Evolutionary conservation across 2,329 filamentous ascomycete species (phyloP), one percentile per base, ranked within the genome.

Genomic region (Xylariaceae sp.): DNA sequence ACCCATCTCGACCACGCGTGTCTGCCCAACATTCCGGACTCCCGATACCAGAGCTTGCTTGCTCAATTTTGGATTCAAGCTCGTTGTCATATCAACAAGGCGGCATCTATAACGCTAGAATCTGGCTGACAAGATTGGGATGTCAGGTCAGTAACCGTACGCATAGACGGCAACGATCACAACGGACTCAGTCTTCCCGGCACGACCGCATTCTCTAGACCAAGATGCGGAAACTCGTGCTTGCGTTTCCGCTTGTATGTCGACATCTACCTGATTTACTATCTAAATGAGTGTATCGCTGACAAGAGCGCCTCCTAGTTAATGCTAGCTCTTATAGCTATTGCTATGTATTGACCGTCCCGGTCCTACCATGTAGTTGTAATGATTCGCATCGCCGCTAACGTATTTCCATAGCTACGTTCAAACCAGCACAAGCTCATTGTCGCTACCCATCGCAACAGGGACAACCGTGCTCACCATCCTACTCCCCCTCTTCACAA

Each of bases 401-500:
- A 64, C 47, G 53, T 6, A 8, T 11, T 15, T 11, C 15, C 35
- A 7, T 35, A 73, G 70, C 50, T 72, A 71, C 48, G 65, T 70
- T 15, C 68, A 71, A 56, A 66, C 69, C 18, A 66, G 63, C 9
- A 63, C 69, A 6, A 71, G 66, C 60, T 65, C 58, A 1, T 61
- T 73, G 6, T 69, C 67, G 2, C 63, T 72, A 6, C 71, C 71
- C 17, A 62, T 73, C 23, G 61, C 70, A 17, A 67, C 68, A n/a
- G 68, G 66, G 2, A 66, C 68, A 13, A 67, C 65, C 3, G 65
- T 68, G 34, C 61, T 72, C 51, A 67, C 68, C 1, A 69, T 72
- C 45, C 56, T 72, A 5, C 64, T 73, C 5, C 70, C 70, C 9
- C 51, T 71, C 17, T 57, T 71, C 39, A 67, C 70, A 4, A 63